phyloP scores from a whole-genome alignment of 2,329 filamentous ascomycete species.

The Fusarium poae region DNA sequence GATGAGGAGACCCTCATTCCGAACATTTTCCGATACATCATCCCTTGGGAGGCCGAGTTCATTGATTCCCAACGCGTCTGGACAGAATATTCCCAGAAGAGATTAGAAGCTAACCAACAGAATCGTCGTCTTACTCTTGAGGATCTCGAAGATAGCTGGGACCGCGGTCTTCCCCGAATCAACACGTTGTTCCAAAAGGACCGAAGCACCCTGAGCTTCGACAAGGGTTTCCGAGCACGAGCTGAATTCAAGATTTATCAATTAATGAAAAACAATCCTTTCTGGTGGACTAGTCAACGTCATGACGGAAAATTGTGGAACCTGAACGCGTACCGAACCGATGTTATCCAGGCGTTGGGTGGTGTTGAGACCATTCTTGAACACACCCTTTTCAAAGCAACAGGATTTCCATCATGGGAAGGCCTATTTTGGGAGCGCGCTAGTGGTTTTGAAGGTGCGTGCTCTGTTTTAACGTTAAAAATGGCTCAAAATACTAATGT shows the following conservation, averaged over 20 bases:
- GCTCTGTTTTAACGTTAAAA: too few species aligned
- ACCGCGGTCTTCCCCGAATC: slow-evolving; percentile 95
- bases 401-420: slow-evolving; percentile 97
- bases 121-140: slow-evolving; percentile 94
- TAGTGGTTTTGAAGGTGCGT: slow-evolving; percentile 34
- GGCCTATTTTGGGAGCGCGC: slow-evolving; percentile 90
- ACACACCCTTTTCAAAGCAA: slow-evolving; percentile 96
- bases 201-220: slow-evolving; percentile 94
- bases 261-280: slow-evolving; percentile 98
- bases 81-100: slow-evolving; percentile 99
- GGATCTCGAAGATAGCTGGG: slow-evolving; percentile 98
- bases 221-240: slow-evolving; percentile 96
- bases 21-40: slow-evolving; percentile 99
- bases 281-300: slow-evolving; percentile 98
- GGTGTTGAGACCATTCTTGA: slow-evolving; percentile 98
- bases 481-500: too few species aligned
- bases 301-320: slow-evolving; percentile 99
- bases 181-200: slow-evolving; percentile 99
- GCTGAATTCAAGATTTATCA: slow-evolving; percentile 99
- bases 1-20: slow-evolving; percentile 98
- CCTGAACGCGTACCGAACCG: slow-evolving; percentile 92
- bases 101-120: slow-evolving; percentile 95
- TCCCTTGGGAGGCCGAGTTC: slow-evolving; percentile 98
- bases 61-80: slow-evolving; percentile 98
- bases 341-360: slow-evolving; percentile 95